A percentile compares a stretch with the other conserved stretches of the same genome.
phyloP scores from a whole-genome alignment of 2,329 filamentous ascomycete species.

The Ascochyta koolunga region DNA sequence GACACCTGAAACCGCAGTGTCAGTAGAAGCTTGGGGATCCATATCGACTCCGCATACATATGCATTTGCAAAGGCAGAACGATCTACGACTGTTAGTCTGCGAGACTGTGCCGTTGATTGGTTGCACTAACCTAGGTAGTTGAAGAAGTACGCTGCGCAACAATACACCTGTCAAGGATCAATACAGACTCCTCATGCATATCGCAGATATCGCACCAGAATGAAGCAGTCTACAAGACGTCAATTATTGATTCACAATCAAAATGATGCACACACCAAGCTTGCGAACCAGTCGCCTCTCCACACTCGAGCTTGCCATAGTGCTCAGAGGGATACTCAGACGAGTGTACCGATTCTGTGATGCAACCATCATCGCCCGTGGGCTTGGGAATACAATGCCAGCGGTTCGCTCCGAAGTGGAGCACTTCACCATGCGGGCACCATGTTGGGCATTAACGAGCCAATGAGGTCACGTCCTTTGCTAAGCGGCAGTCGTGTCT shows the following conservation, averaged over 20 bases:
- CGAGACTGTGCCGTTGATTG: too few relatives aligned
- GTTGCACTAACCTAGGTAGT: conserved; percentile 31
- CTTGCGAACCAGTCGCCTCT: conserved; percentile 35
- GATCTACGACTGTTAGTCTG: conserved; percentile 16
- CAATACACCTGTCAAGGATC: conserved; percentile 30
- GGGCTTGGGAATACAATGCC: neutral
- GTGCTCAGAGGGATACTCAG: conserved; percentile 3
- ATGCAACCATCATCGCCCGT: neutral
- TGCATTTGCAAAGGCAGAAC: conserved; percentile 38
- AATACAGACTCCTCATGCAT: neutral
- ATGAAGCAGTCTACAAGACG: conserved; percentile 33
- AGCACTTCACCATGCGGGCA: conserved; percentile 11
- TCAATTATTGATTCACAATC: neutral
- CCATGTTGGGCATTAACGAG: conserved; percentile 27
- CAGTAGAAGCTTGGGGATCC: neutral
- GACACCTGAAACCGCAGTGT: conserved; percentile 23
- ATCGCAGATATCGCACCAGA: conserved; percentile 13
- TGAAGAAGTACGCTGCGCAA: conserved; percentile 42
- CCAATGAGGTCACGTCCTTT: conserved; percentile 24
- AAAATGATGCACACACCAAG: conserved; percentile 20
- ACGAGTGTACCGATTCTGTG: conserved; percentile 7
- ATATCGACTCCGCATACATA: conserved; percentile 23
- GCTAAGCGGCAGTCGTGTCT: conserved; percentile 19
- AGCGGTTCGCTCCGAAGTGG: conserved; percentile 15
- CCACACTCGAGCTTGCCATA: conserved; percentile 16